Percentiles rank a stretch among this genome's conserved stretches.
phyloP scores from a whole-genome alignment of 805 yeast species.

The Wickerhamiella galacta region DNA sequence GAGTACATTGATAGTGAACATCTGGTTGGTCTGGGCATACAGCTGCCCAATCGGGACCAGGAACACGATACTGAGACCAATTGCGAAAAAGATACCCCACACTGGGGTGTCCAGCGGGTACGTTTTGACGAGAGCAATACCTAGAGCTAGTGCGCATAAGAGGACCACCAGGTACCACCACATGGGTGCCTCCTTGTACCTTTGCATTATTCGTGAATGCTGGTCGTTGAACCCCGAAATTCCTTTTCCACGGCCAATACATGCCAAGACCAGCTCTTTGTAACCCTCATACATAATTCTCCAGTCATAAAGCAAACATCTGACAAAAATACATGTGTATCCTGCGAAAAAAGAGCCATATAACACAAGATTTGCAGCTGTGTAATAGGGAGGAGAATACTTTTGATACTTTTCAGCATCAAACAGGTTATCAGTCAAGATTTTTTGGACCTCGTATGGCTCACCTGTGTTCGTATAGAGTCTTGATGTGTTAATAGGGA shows the following conservation, averaged over 20 bases:
- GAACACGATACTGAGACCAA: constrained; percentile 38
- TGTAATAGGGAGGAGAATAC: constrained; percentile 41
- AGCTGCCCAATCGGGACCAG: constrained; percentile 46
- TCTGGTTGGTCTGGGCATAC: constrained; percentile 40
- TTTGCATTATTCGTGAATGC: constrained; percentile 33
- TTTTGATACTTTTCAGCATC: constrained; percentile 29
- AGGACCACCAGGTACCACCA: constrained; percentile 32
- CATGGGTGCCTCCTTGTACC: constrained; percentile 37
- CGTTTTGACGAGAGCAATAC: constrained; percentile 28
- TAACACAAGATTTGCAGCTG: constrained; percentile 36
- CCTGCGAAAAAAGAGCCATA: constrained; percentile 36
- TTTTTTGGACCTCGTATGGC: constrained; percentile 27
- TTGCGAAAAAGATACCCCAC: constrained; percentile 45
- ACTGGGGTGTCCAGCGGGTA: constrained; percentile 33
- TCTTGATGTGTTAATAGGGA: constrained; percentile 30
- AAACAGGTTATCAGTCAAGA: constrained; percentile 27
- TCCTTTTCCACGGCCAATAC: constrained; percentile 6
- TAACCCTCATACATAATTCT: constrained; percentile 11
- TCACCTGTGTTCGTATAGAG: constrained; percentile 36
- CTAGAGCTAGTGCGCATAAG: constrained; percentile 28
- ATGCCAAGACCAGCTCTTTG: constrained; percentile 12
- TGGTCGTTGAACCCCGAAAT: constrained; percentile 26
- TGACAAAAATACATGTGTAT: constrained; percentile 37
- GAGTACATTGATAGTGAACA: constrained; percentile 44
- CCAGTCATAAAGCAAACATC: constrained; percentile 32